Evolutionary conservation across 2,329 filamentous ascomycete species (phyloP).

Genomic region (Huntiella abstrusa): DNA sequence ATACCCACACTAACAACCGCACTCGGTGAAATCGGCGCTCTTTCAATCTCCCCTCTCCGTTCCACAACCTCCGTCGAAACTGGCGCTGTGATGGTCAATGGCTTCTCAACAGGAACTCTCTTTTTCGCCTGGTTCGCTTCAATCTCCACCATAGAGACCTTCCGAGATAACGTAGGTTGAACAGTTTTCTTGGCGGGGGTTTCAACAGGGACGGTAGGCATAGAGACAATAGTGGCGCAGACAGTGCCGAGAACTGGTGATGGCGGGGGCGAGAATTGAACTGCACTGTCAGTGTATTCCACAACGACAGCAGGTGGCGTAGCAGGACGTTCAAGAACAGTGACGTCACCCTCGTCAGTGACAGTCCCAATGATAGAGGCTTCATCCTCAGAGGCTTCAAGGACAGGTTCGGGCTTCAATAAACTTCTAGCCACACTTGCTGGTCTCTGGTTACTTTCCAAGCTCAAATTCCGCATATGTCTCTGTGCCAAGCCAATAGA

Average conservation of each 20-base stretch:
- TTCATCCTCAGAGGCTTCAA: slow-evolving; percentile 35
- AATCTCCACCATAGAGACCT: slow-evolving; percentile 30
- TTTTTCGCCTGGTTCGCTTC: slow-evolving; percentile 60
- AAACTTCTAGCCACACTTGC: slow-evolving; percentile 35
- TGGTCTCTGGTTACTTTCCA: slow-evolving; percentile 26
- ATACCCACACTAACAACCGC: too few relatives aligned
- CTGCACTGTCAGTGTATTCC: slow-evolving; percentile 53
- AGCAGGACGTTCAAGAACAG: slow-evolving; percentile 9
- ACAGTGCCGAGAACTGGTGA: slow-evolving; percentile 36
- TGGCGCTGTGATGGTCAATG: slow-evolving; percentile 26
- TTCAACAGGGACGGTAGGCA: too few relatives aligned
- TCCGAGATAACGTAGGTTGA: too few relatives aligned
- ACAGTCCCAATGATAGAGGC: slow-evolving; percentile 17
- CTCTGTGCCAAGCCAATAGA: slow-evolving; percentile 24
- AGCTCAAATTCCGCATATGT: slow-evolving; percentile 38
- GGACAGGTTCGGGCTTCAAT: slow-evolving; percentile 32
- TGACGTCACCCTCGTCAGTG: slow-evolving; percentile 4
- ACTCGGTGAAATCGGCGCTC: too few relatives aligned
- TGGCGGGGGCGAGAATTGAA: slow-evolving; percentile 68
- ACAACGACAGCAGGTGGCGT: slow-evolving; percentile 17
- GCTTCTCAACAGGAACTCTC: slow-evolving; percentile 37
- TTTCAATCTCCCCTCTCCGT: too few relatives aligned
- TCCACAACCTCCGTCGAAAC: too few relatives aligned
- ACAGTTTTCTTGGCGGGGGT: too few relatives aligned
- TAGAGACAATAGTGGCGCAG: slow-evolving; percentile 20